Base-by-base conservation (phyloP, 2,329 filamentous ascomycete genomes). In the Penicillium sp. region DNA sequence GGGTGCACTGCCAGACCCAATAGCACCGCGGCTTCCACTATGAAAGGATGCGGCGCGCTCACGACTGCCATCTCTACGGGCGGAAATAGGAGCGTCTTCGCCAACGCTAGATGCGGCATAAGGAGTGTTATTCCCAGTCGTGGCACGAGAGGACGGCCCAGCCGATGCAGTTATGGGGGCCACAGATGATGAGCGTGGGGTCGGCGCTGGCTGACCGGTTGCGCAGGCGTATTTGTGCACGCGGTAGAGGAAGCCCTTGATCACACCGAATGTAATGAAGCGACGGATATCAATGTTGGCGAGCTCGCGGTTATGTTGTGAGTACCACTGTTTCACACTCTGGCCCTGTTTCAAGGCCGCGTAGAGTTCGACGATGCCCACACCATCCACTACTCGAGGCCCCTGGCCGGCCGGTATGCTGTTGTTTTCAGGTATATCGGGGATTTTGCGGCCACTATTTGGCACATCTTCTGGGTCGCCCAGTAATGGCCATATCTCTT, bases 261-360 rank as follows among this genome's bases (percentile, higher is more conserved):
- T 96, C 62, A 97, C 86, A 60, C 94, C 95, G 72, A 98, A 99
- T 62, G 96, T 96, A 65, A 98, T 92, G 65, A 99, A 89, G 30
- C 95, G 89, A 13, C 95, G 88, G 59, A 97, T 88, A 75, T 99
- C 95, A 60, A 99, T 88, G 72, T 89, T 89, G 13, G 85, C 82
- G 9, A 97, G 83, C 42, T 91, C 80, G 44, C 89, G 86, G 67
- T 88, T 85, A 76, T 96, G 91, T 35, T 89, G 83, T 61, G 91
- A 84, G 68, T 95, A 88, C 92, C 93, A 98, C 75, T 94, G 91
- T 73, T 90, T 90, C 13, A 98, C 84, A n/a, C 88, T 91, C 56
- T 92, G 87, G 40, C 93, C 92, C 51, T 93, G 91, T 59, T 88
- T 87, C 61, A 99, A 88, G n/a, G 86, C 89, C 3, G 90, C 89